Evolutionary conservation across 495 filamentous ascomycete species (phyloP).

Genomic region (Lepidopterella palustris): DNA sequence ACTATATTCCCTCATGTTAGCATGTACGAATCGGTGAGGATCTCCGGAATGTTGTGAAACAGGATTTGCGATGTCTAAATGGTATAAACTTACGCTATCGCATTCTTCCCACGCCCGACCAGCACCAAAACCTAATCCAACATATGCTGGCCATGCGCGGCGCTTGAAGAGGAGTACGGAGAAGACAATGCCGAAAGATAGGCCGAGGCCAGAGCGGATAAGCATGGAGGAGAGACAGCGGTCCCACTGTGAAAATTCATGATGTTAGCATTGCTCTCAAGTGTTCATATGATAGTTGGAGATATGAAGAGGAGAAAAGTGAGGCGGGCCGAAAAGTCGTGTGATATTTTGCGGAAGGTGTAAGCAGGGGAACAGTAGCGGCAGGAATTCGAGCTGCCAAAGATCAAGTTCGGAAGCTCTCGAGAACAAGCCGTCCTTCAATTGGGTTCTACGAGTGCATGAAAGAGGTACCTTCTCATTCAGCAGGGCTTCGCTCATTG

Average conservation of each 20-base stretch:
- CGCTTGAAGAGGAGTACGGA: constrained; percentile 97
- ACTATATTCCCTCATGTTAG: constrained; percentile 15
- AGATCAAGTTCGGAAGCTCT: no score
- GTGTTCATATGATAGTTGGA: not conserved
- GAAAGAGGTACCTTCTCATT: constrained; percentile 79
- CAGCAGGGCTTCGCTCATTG: constrained; percentile 86
- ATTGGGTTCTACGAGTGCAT: not conserved
- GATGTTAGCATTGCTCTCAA: constrained; percentile 13
- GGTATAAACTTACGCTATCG: constrained; percentile 42
- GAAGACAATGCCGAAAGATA: constrained; percentile 95
- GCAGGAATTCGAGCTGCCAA: no score
- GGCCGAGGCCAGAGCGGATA: constrained; percentile 87
- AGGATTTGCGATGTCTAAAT: not conserved
- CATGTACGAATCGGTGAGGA: not conserved
- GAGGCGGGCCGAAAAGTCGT: constrained; percentile 7
- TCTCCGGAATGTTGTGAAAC: not conserved
- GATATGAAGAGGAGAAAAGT: not conserved
- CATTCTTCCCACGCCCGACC: constrained; percentile 95
- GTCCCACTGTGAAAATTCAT: constrained; percentile 69
- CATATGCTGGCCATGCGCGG: constrained; percentile 88
- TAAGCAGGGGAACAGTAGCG: no score
- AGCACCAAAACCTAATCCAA: constrained; percentile 89
- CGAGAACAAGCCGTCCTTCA: no score
- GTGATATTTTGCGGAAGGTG: not conserved
- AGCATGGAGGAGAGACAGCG: constrained; percentile 92